Conservation (phyloP, 2,329 filamentous ascomycete genomes). For the Aspergillus amoenus region DNA sequence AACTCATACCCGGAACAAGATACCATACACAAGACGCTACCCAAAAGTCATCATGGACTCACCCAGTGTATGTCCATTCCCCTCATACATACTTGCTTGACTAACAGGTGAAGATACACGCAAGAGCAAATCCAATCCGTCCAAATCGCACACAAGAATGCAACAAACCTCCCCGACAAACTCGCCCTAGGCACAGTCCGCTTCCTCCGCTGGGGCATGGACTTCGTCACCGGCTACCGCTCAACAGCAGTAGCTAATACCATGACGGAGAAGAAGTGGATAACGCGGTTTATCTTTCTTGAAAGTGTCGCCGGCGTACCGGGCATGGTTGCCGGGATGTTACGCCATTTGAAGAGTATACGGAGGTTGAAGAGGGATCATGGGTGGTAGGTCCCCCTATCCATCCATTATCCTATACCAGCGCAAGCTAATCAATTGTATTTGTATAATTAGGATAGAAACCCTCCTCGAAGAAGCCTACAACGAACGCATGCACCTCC, state of each 20-base stretch:
- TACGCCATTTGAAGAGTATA: constrained; percentile 82
- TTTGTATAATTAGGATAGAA: constrained; percentile 62
- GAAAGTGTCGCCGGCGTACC: constrained; percentile 94
- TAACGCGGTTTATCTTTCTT: constrained; percentile 86
- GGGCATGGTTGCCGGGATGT: constrained; percentile 95
- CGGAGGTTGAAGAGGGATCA: constrained; percentile 87
- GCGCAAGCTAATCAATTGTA: too few species aligned
- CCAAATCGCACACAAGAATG: constrained; percentile 72
- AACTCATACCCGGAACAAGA: too few species aligned
- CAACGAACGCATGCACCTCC: constrained; percentile 90
- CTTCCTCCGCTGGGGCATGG: constrained; percentile 74
- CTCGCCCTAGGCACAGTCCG: constrained; percentile 75
- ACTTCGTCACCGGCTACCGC: constrained; percentile 73
- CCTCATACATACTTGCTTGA: not conserved
- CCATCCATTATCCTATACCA: not conserved
- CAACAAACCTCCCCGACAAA: constrained; percentile 72
- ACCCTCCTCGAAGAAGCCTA: constrained; percentile 85
- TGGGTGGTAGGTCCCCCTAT: constrained; percentile 76
- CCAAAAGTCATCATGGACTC: constrained; percentile 53
- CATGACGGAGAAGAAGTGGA: constrained; percentile 85
- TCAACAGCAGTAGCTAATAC: constrained; percentile 49
- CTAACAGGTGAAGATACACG: constrained; percentile 54
- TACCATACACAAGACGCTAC: too few species aligned
- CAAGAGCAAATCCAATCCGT: constrained; percentile 75
- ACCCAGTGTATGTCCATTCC: constrained; percentile 52